These are phyloP conservation scores for Suhomyces kilbournensis DNA, from an alignment of 805 yeast genomes.

Conservation along the genomic window DNA sequence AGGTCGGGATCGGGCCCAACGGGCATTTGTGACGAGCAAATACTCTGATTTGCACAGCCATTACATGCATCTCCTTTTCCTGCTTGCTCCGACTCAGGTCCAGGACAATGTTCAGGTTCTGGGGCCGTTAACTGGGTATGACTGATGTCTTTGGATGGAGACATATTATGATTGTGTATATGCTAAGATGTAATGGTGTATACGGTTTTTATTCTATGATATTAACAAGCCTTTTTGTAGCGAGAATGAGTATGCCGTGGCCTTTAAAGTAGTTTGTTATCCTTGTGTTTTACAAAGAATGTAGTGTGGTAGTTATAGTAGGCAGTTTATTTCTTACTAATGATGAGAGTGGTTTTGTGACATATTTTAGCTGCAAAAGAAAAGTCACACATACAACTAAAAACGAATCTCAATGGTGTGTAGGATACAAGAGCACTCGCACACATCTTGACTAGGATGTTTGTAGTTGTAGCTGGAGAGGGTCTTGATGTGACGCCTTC, in stretches of 20 bases:
- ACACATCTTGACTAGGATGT: too few relatives aligned
- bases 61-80: constrained; percentile 92
- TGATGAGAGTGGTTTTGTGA: background rate
- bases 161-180: background rate
- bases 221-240: background rate
- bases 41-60: constrained; percentile 91
- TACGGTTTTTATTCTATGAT: background rate
- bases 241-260: background rate
- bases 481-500: too few relatives aligned
- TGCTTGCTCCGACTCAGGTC: constrained; percentile 91
- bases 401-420: too few relatives aligned
- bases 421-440: too few relatives aligned
- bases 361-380: background rate
- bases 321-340: background rate
- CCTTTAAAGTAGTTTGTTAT: background rate
- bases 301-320: background rate
- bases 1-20: constrained; percentile 96
- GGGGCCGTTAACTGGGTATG: constrained; percentile 48
- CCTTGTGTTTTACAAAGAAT: background rate
- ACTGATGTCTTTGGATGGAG: constrained; percentile 6
- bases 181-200: background rate
- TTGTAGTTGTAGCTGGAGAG: too few relatives aligned
- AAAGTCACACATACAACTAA: too few relatives aligned
- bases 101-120: constrained; percentile 98
- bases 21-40: constrained; percentile 79